Base-by-base conservation (phyloP, 768 basidiomycete genomes). In the Daedalea quercina region DNA sequence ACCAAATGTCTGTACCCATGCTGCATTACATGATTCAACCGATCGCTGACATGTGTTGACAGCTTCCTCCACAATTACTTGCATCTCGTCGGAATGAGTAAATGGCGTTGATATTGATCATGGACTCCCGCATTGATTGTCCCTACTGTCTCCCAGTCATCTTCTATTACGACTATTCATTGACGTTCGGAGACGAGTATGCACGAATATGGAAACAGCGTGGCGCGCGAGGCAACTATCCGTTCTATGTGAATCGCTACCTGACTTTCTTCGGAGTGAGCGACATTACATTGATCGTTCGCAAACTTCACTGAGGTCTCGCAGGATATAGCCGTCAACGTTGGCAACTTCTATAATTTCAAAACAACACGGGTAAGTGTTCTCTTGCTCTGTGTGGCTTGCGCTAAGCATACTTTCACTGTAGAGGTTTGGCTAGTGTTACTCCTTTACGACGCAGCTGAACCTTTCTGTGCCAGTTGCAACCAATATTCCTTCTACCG, bases 221-320 rank as follows among this genome's bases (percentile, higher is more conserved):
- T 1, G 72, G 70, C 50, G 67, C 63, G 1, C 47, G 56, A 9
- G 72, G 75, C 49, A 67, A 75, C 1, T 68, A 70, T 28, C 68
- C 73, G 59, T 81, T 81, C 62, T 73, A 76, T 46, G 44, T 76
- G 31, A 78, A 78, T 54, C 75, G 79, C 4, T 82, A 82, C 51
- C 56, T 76, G 26, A 68, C 75, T 1, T 67, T 77, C 46, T 62
- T 76, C 41, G 73, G 71, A 28, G 62, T 61, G 44, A 51, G 54
- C 24, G 26, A 34, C 26, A 71, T 70, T 45, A 58, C 73, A 13
- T 59, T 56, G 8, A 65, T 70, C n/a, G 57, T 62, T 2, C 15
- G 33, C 35, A 13, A 3, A 13, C 2, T n/a, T n/a, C 9, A 24
- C 34, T 41, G 34, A 44, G 33, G 17, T 15, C 26, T 6, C 15